Conservation (phyloP, 768 basidiomycete genomes). For the Xerocomus potaroensis region DNA sequence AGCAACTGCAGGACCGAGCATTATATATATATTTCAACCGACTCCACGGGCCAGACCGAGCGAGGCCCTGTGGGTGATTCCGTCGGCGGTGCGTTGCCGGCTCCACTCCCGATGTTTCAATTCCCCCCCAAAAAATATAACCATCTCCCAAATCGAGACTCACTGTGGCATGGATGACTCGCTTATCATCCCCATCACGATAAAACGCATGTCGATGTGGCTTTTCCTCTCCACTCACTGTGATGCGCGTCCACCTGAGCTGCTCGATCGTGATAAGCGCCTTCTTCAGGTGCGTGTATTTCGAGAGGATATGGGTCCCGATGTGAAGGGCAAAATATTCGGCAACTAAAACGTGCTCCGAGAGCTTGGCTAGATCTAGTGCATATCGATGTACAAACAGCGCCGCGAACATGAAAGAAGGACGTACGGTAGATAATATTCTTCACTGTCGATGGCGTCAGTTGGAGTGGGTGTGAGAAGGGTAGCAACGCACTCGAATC, state of each 20-base stretch:
- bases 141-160: conserved; percentile 15
- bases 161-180: conserved; percentile 57
- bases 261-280: conserved; percentile 70
- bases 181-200: conserved; percentile 89
- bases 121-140: background rate
- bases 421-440: conserved; percentile 60
- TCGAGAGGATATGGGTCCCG: conserved; percentile 75
- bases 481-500: conserved; percentile 66
- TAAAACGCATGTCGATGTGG: conserved; percentile 79
- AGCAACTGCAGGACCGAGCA: background rate
- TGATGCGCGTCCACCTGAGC: conserved; percentile 81
- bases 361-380: conserved; percentile 80
- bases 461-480: background rate
- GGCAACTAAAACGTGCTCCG: conserved; percentile 78
- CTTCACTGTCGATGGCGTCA: conserved; percentile 44
- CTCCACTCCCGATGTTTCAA: conserved; percentile 19
- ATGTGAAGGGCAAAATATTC: conserved; percentile 88
- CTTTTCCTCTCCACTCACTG: conserved; percentile 39
- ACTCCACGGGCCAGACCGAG: conserved; percentile 24
- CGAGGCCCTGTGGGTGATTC: conserved; percentile 17
- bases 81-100: conserved; percentile 10
- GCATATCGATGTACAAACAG: background rate
- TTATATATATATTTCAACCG: conserved; percentile 15
- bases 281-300: conserved; percentile 72
- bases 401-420: background rate